Evolutionary conservation across 352 stramenopile genomes (phyloP), one percentile per base, ranked within the genome.

Genomic region (Pythium coloratum): DNA sequence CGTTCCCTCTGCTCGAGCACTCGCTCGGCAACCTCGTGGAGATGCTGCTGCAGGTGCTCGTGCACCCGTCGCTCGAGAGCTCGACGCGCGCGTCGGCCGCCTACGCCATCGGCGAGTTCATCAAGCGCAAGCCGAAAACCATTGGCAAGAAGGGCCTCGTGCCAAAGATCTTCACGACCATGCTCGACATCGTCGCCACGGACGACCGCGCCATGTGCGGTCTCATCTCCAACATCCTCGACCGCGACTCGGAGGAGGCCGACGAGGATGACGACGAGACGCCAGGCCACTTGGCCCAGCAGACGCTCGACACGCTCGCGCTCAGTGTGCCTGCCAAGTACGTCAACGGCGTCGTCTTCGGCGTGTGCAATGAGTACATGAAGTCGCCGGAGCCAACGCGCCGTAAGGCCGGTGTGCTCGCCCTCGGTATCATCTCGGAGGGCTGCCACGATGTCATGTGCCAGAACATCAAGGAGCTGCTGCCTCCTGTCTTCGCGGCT

Each of bases 341-440:
- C 73, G 59, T 96, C 32, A 92, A 94, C 72, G 63, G 60, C 20
- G 78, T 91, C 9, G 84, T 93, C 12, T 92, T 95, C 53, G 78
- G 74, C 12, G 74, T 90, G 28, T 93, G 83, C 67, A 92, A 88
- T 64, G 84, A 97, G 55, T 97, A 97, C 74, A 95, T 99, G 57
- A 84, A 83, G 58, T 94, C 87, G 50, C 75, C 87, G 16, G 84
- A 98, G 57, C 73, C 92, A 5, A 89, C 90, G 38, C 94, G 95
- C 69, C 91, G 97, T 55, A 99, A 99, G 78, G 97, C 97, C 53
- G 97, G 96, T 59, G 95, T 98, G 64, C 87, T 98, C n/a, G 84
- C 95, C 33, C 81, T 99, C 32, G 97, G 96, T 56, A 98, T 99
- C 58, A 92, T 99, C 67, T 97, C 96, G 44, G 97, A 99, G 80